Evolutionary conservation across 345 rosid species (phyloP).

Genomic region (Clausena lansium): DNA sequence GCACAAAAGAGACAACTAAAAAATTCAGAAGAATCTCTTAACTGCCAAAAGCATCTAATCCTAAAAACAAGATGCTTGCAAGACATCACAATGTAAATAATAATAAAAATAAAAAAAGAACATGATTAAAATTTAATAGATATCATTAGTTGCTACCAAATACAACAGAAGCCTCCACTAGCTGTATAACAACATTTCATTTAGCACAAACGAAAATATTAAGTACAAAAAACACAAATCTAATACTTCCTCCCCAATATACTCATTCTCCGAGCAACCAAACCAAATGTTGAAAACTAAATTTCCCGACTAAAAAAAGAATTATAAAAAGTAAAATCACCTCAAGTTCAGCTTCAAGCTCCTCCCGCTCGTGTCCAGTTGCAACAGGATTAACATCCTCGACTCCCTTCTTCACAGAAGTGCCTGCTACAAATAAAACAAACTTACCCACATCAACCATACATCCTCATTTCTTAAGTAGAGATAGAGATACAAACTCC

Average conservation of each 20-base stretch:
- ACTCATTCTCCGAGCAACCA: constrained; percentile 3
- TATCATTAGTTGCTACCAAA: background rate
- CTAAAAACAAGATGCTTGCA: background rate
- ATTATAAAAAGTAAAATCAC: constrained; percentile 27
- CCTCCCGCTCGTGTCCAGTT: constrained; percentile 93
- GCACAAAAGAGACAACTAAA: constrained; percentile 10
- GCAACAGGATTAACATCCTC: constrained; percentile 85
- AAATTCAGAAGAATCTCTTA: background rate
- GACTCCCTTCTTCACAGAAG: constrained; percentile 55
- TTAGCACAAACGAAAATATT: background rate
- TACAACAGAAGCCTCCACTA: background rate
- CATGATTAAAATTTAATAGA: background rate
- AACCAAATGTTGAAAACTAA: background rate
- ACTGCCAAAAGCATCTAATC: background rate
- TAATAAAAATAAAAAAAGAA: background rate
- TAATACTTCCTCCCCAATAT: background rate
- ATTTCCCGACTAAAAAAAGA: background rate
- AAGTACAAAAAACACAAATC: background rate
- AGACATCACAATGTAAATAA: background rate
- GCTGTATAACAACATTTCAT: background rate
- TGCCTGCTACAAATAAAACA: constrained; percentile 30
- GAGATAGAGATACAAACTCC: no score
- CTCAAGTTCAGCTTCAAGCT: constrained; percentile 74
- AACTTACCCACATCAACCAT: constrained; percentile 7
- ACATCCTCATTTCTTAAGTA: background rate